phyloP scores from a whole-genome alignment of 352 stramenopile species.

The Globisporangium echinulatum region DNA sequence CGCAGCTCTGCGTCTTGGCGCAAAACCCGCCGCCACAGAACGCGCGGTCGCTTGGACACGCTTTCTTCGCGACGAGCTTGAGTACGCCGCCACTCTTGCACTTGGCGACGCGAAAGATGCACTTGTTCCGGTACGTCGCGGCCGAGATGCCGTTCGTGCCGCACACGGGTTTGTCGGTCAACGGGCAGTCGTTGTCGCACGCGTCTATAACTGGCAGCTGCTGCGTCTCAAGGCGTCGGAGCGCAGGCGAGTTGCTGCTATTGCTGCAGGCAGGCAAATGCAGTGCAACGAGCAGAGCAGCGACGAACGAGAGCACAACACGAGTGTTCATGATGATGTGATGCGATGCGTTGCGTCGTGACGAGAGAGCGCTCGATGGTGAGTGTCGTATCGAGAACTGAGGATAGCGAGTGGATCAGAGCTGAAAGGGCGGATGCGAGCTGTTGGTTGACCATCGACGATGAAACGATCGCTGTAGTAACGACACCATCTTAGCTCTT shows the following conservation, averaged over 20 bases:
- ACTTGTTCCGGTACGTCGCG: constrained; percentile 29
- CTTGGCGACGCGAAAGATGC: constrained; percentile 19
- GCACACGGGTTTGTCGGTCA: constrained; percentile 19
- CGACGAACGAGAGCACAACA: not conserved
- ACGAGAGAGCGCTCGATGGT: too few species aligned
- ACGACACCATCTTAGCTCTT: too few species aligned
- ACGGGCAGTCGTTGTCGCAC: constrained; percentile 13
- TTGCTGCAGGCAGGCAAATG: not conserved
- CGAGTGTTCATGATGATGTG: not conserved
- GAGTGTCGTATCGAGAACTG: too few species aligned
- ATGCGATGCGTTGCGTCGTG: too few species aligned
- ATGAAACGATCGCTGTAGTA: too few species aligned
- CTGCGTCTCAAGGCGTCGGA: constrained; percentile 2
- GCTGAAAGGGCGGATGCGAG: too few species aligned
- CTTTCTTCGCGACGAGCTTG: constrained; percentile 17
- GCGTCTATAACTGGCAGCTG: not conserved
- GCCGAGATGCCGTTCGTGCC: constrained; percentile 15
- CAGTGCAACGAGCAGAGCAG: not conserved
- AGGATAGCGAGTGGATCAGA: too few species aligned
- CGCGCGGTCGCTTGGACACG: constrained; percentile 10
- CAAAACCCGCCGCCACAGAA: constrained; percentile 4
- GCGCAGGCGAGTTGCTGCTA: not conserved
- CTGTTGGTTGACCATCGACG: too few species aligned
- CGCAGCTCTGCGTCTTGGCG: constrained; percentile 1
- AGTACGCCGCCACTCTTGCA: constrained; percentile 15